Conservation (phyloP, 2,329 filamentous ascomycete species). For the Paecilomyces formosus region DNA sequence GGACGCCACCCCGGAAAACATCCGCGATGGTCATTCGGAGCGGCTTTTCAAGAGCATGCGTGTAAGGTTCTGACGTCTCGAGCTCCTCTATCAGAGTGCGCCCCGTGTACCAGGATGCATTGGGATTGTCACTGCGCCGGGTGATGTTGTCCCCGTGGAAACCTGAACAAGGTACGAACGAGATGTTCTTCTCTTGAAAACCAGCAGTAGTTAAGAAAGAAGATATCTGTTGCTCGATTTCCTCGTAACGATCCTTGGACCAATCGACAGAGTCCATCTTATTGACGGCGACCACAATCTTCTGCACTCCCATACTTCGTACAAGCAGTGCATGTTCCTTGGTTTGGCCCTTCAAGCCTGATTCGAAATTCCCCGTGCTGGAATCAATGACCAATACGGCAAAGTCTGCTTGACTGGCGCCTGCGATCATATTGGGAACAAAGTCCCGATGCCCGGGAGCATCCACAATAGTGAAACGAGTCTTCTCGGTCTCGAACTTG, state of each 20-base stretch:
- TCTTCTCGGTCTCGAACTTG: slow-evolving; percentile 82
- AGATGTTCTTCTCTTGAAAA: slow-evolving; percentile 73
- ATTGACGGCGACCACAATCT: slow-evolving; percentile 85
- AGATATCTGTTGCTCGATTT: slow-evolving; percentile 75
- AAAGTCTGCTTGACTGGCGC: slow-evolving; percentile 91
- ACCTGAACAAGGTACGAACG: slow-evolving; percentile 84
- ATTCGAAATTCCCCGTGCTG: slow-evolving; percentile 84
- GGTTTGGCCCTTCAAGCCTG: slow-evolving; percentile 86
- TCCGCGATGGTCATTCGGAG: slow-evolving; percentile 82
- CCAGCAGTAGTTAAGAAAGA: slow-evolving; percentile 76
- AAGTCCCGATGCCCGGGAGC: slow-evolving; percentile 93
- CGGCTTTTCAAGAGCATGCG: slow-evolving; percentile 66
- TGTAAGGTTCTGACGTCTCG: slow-evolving; percentile 69
- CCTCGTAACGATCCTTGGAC: slow-evolving; percentile 73
- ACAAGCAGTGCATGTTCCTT: slow-evolving; percentile 86
- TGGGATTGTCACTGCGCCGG: slow-evolving; percentile 39
- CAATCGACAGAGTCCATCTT: slow-evolving; percentile 86
- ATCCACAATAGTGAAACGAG: slow-evolving; percentile 87
- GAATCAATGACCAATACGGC: slow-evolving; percentile 92
- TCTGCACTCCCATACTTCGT: slow-evolving; percentile 81
- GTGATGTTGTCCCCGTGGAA: slow-evolving; percentile 79
- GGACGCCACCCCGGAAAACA: slow-evolving; percentile 70
- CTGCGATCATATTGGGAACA: slow-evolving; percentile 98
- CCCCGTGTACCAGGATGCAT: slow-evolving; percentile 71
- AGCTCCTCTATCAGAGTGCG: slow-evolving; percentile 74